A percentile compares a stretch with the other conserved stretches of the same genome.
Conservation (phyloP, 495 filamentous ascomycete species). For the Astrothelium subdiscretum region DNA sequence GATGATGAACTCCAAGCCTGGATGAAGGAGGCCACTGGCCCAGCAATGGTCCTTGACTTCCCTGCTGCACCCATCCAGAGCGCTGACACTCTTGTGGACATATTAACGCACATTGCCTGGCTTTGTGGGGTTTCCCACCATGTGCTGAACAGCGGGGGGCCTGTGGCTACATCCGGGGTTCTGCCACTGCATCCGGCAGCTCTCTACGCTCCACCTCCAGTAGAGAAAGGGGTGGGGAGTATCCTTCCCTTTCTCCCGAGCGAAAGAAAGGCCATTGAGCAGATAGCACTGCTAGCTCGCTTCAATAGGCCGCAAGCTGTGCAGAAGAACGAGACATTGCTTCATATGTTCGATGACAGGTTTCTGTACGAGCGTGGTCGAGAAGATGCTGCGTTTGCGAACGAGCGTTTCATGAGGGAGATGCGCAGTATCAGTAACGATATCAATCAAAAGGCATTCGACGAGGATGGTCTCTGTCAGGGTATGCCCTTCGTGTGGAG, state of each 20-base stretch:
- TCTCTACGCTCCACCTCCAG: constrained; percentile 26
- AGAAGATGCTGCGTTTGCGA: constrained; percentile 5
- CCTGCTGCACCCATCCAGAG: constrained; percentile 8
- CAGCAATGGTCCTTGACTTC: constrained; percentile 23
- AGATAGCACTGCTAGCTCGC: constrained; percentile 16
- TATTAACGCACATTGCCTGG: constrained; percentile 27
- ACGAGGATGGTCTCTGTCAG: constrained; percentile 23
- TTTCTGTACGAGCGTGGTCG: constrained; percentile 12
- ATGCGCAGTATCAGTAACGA: constrained; percentile 22
- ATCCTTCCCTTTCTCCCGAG: constrained; percentile 23
- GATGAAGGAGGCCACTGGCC: constrained; percentile 16
- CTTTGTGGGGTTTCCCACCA: constrained; percentile 21
- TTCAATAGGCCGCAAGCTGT: constrained; percentile 23
- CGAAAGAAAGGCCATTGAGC: constrained; percentile 16
- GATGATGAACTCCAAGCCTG: constrained; percentile 29
- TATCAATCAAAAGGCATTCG: constrained; percentile 22
- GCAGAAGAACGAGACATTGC: constrained; percentile 17
- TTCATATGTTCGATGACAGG: constrained; percentile 24
- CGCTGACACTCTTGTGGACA: constrained; percentile 21
- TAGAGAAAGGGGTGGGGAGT: constrained; percentile 21
- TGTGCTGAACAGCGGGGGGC: constrained; percentile 24
- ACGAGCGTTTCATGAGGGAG: constrained; percentile 8
- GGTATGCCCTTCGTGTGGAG: constrained; percentile 34
- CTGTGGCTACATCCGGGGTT: constrained; percentile 15
- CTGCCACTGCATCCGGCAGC: constrained; percentile 29